These are phyloP conservation scores for Trametes polyzona DNA, from an alignment of 1,284 basidiomycete genomes.

Conservation along the genomic window DNA sequence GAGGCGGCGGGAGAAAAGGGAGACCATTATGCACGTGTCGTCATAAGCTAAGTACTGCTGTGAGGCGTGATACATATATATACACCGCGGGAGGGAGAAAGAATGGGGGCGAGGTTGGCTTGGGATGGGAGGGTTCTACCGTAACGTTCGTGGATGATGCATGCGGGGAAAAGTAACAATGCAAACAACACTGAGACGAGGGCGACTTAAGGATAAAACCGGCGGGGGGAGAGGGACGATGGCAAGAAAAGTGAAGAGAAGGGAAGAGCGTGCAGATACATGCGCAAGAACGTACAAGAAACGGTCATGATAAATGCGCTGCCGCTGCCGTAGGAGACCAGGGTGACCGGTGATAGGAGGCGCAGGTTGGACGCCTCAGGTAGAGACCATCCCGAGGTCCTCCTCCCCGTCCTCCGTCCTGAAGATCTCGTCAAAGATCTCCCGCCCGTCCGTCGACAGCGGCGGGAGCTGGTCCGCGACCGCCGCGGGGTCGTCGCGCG, in stretches of 20 bases:
- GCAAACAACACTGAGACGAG: slow-evolving; percentile 16
- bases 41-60: slow-evolving; percentile 16
- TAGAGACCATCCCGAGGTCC: slow-evolving; percentile 74
- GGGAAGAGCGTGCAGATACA: neutral
- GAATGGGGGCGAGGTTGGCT: slow-evolving; percentile 3
- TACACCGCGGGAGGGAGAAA: slow-evolving; percentile 19
- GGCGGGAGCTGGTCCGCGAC: slow-evolving; percentile 59
- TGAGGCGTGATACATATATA: slow-evolving; percentile 15
- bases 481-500: slow-evolving; percentile 58
- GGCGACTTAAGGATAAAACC: slow-evolving; percentile 4
- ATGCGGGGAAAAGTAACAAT: slow-evolving; percentile 21
- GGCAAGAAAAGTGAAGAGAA: neutral
- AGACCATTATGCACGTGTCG: slow-evolving; percentile 20
- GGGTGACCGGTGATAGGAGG: neutral
- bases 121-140: slow-evolving; percentile 1
- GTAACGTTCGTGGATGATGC: slow-evolving; percentile 23
- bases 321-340: neutral
- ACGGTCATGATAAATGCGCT: neutral
- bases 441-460: slow-evolving; percentile 69
- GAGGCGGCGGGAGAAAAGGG: neutral
- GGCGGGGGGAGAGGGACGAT: neutral
- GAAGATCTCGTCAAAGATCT: slow-evolving; percentile 79
- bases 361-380: slow-evolving; percentile 42
- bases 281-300: slow-evolving; percentile 11
- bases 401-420: slow-evolving; percentile 53